Conservation (phyloP, 1,284 basidiomycete species). For the Ustilago sp. region DNA sequence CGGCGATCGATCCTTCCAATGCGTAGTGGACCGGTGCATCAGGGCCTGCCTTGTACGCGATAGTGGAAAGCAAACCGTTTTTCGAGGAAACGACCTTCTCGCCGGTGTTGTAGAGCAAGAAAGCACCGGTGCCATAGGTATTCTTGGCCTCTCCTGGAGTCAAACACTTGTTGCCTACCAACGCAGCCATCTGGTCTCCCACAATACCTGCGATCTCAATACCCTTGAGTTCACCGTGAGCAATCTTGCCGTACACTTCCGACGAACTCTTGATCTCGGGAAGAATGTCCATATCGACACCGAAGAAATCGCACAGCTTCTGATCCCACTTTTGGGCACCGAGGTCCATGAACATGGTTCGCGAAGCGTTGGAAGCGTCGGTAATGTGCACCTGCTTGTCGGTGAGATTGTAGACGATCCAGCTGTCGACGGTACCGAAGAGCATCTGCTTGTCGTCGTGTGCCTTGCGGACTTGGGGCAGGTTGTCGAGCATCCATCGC, state of each 20-base stretch:
- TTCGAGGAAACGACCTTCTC: slow-evolving; percentile 83
- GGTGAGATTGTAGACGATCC: slow-evolving; percentile 91
- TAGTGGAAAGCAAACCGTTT: slow-evolving; percentile 90
- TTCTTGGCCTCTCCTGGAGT: slow-evolving; percentile 69
- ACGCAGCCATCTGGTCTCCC: slow-evolving; percentile 95
- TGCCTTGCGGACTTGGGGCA: slow-evolving; percentile 82
- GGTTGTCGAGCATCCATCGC: slow-evolving; percentile 94
- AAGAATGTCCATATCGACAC: slow-evolving; percentile 80
- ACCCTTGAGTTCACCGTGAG: slow-evolving; percentile 78
- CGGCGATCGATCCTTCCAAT: slow-evolving; percentile 92
- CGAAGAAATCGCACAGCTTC: slow-evolving; percentile 87
- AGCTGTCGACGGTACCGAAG: slow-evolving; percentile 96
- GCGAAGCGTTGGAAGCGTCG: slow-evolving; percentile 96
- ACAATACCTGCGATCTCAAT: slow-evolving; percentile 89
- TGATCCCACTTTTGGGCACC: slow-evolving; percentile 85
- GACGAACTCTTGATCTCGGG: slow-evolving; percentile 91
- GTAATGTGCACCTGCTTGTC: slow-evolving; percentile 88
- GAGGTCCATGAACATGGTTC: slow-evolving; percentile 91
- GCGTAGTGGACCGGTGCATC: slow-evolving; percentile 86
- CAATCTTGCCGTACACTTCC: slow-evolving; percentile 86
- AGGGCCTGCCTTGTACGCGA: slow-evolving; percentile 91
- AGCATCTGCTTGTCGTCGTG: slow-evolving; percentile 84
- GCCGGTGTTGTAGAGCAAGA: slow-evolving; percentile 94
- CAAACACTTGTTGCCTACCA: slow-evolving; percentile 87
- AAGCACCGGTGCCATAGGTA: slow-evolving; percentile 83